Evolutionary conservation across 176 grass and related monocot species (phyloP).

Genomic region (Chrysopogon serrulatus): DNA sequence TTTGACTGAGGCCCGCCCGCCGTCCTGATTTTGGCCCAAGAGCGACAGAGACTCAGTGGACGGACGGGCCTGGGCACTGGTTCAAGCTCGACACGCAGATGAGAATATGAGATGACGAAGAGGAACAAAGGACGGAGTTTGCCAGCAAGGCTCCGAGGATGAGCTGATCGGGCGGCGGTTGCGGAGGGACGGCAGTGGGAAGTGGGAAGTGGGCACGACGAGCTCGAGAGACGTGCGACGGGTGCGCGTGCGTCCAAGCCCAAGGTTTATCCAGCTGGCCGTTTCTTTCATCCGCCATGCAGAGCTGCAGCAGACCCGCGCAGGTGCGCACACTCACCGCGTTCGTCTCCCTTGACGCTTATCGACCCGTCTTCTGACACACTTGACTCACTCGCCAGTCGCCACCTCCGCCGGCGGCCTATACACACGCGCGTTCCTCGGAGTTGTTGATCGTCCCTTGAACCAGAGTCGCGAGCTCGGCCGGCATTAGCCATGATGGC

Average conservation of each 20-base stretch:
- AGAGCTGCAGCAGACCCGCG: background rate
- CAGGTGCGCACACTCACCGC: background rate
- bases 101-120: background rate
- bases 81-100: background rate
- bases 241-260: background rate
- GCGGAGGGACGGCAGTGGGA: background rate
- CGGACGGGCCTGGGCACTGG: too few relatives aligned
- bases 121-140: background rate
- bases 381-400: background rate
- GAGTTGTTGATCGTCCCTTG: background rate
- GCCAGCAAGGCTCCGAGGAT: background rate
- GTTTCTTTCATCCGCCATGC: background rate
- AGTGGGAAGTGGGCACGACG: background rate
- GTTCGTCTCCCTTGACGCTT: background rate
- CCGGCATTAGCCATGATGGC: background rate
- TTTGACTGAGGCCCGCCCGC: background rate
- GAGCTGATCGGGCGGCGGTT: background rate
- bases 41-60: background rate
- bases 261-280: background rate
- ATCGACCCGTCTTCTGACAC: background rate
- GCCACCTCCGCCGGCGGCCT: background rate
- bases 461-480: slow-evolving; percentile 6
- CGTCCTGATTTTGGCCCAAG: background rate
- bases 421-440: background rate
- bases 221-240: background rate